A percentile compares a stretch with the other conserved stretches of the same genome.
phyloP scores from a whole-genome alignment of 2,329 filamentous ascomycete species.

The Pseudocercospora pini-densiflorae region DNA sequence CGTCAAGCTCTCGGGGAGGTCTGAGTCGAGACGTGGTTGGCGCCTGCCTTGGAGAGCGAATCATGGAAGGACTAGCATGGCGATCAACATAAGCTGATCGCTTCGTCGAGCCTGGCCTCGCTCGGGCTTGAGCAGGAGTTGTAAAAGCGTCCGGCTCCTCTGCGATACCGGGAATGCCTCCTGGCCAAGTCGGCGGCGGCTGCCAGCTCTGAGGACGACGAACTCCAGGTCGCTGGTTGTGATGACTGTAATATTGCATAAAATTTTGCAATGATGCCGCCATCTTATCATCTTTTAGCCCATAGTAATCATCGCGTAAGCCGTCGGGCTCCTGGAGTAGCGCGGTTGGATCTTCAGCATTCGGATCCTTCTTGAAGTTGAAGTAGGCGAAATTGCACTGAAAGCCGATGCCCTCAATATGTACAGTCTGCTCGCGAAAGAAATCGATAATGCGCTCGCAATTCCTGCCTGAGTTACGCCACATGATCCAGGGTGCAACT shows the following conservation, averaged over 20 bases:
- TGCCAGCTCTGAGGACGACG: conserved; percentile 35
- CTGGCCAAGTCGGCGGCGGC: conserved; percentile 40
- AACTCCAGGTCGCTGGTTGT: conserved; percentile 35
- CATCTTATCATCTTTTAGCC: conserved; percentile 97
- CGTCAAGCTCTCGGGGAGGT: background rate
- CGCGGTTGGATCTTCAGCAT: conserved; percentile 47
- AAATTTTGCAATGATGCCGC: conserved; percentile 96
- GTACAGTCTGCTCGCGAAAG: conserved; percentile 95
- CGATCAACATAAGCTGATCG: conserved; percentile 14
- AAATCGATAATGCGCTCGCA: conserved; percentile 96
- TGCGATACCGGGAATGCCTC: conserved; percentile 31
- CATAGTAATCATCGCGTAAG: conserved; percentile 90
- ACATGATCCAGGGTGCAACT: conserved; percentile 86
- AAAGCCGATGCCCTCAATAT: conserved; percentile 93
- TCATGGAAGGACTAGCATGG: conserved; percentile 19
- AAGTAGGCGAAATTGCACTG: conserved; percentile 98
- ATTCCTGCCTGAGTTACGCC: conserved; percentile 83
- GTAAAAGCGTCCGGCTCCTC: conserved; percentile 27
- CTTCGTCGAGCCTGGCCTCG: conserved; percentile 9
- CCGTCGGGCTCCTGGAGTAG: conserved; percentile 43
- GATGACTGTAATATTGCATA: conserved; percentile 76
- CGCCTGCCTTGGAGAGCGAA: conserved; percentile 24
- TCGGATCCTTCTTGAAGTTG: conserved; percentile 84
- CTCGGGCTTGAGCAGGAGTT: conserved; percentile 1
- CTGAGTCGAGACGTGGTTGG: background rate